These are phyloP conservation scores for Vitis cinerea DNA, from an alignment of 164 flowering plant genomes.

Conservation along the genomic window DNA sequence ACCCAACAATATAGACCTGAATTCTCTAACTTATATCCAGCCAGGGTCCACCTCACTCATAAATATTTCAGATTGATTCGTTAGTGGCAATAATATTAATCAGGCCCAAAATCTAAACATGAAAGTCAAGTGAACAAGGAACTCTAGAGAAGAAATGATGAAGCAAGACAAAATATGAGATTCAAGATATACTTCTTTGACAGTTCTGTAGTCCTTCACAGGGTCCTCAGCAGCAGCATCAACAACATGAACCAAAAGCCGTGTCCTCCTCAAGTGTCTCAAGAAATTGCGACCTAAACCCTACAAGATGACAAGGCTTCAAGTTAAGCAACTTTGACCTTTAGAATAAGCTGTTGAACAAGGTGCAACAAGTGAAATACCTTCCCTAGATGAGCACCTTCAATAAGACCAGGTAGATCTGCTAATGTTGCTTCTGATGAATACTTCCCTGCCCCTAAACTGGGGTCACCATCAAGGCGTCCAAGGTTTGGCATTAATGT, in stretches of 20 bases:
- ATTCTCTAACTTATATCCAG: background rate
- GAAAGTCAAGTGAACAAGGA: background rate
- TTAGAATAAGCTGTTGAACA: background rate
- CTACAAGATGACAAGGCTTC: constrained; percentile 35
- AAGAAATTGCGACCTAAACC: constrained; percentile 96
- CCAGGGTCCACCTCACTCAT: background rate
- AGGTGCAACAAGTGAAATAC: constrained; percentile 30
- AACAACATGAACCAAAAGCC: constrained; percentile 88
- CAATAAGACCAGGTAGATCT: constrained; percentile 97
- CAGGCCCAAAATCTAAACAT: background rate
- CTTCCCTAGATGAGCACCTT: constrained; percentile 99
- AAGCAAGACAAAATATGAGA: background rate
- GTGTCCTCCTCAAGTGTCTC: constrained; percentile 92
- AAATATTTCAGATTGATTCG: background rate
- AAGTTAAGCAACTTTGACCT: constrained; percentile 1
- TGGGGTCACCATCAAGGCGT: constrained; percentile 91
- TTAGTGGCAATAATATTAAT: background rate
- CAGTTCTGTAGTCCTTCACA: constrained; percentile 79
- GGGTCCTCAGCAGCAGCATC: constrained; percentile 90
- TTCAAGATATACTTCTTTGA: constrained; percentile 69
- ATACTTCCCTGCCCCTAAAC: constrained; percentile 73
- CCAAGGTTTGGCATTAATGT: constrained; percentile 99
- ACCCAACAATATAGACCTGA: background rate
- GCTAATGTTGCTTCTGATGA: constrained; percentile 92
- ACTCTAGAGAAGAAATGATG: background rate